Evolutionary conservation across 2,329 filamentous ascomycete species (phyloP).

Genomic region (Lachnellula occidentalis): DNA sequence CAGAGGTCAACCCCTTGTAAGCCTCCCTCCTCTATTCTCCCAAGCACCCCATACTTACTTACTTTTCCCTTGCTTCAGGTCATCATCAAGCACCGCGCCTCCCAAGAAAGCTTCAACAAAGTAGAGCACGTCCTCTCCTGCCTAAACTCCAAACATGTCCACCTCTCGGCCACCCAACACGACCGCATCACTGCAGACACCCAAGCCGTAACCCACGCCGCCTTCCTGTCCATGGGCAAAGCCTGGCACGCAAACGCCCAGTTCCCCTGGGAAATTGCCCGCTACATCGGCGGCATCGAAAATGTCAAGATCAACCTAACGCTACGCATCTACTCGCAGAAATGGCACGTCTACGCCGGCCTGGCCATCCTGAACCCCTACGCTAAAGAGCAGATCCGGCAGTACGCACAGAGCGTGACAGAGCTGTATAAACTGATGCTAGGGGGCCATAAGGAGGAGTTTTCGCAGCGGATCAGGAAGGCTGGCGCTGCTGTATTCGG

Average conservation of each 20-base stretch:
- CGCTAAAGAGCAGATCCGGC: slow-evolving; percentile 84
- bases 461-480: slow-evolving; percentile 68
- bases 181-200: slow-evolving; percentile 98
- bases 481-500: slow-evolving; percentile 71
- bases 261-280: slow-evolving; percentile 95
- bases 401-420: slow-evolving; percentile 89
- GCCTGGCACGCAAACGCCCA: slow-evolving; percentile 94
- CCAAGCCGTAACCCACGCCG: slow-evolving; percentile 94
- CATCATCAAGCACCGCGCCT: slow-evolving; percentile 87
- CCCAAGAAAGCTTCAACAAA: slow-evolving; percentile 67
- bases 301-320: slow-evolving; percentile 99
- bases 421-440: slow-evolving; percentile 97
- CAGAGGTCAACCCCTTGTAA: slow-evolving; percentile 79
- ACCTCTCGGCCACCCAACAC: slow-evolving; percentile 80
- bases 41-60: neutral
- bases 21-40: slow-evolving; percentile 1
- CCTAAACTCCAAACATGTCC: slow-evolving; percentile 78
- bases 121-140: slow-evolving; percentile 79
- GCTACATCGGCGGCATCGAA: slow-evolving; percentile 94
- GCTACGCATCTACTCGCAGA: slow-evolving; percentile 93
- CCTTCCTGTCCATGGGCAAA: slow-evolving; percentile 95
- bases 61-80: slow-evolving; percentile 39
- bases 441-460: slow-evolving; percentile 69
- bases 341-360: slow-evolving; percentile 99
- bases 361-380: slow-evolving; percentile 95